Percentiles rank a stretch among this genome's conserved stretches.
Evolutionary conservation across 495 filamentous ascomycete species (phyloP).

Genomic region (Staphylotrichum tortipilum): DNA sequence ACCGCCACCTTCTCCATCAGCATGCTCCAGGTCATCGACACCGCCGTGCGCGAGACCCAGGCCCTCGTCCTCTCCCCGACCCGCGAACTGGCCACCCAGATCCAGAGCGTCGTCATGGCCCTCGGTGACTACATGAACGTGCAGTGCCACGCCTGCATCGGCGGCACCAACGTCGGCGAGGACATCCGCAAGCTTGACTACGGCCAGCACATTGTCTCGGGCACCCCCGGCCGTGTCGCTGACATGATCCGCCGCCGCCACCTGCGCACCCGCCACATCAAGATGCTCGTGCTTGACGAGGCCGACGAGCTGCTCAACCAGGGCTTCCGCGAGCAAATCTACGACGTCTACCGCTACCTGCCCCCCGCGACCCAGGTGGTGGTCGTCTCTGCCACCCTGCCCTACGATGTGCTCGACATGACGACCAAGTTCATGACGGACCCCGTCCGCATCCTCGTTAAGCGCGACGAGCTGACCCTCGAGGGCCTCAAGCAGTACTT

Average conservation of each 20-base stretch:
- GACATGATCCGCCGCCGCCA: slow-evolving; percentile 98
- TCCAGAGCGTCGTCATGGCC: slow-evolving; percentile 97
- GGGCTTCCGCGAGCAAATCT: slow-evolving; percentile 99
- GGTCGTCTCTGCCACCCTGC: slow-evolving; percentile 93
- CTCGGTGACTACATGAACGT: slow-evolving; percentile 99
- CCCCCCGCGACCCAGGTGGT: slow-evolving; percentile 97
- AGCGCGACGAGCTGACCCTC: slow-evolving; percentile 97
- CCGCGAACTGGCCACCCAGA: slow-evolving; percentile 95
- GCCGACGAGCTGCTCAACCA: slow-evolving; percentile 96
- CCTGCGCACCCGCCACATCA: slow-evolving; percentile 90
- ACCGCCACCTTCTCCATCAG: slow-evolving; percentile 99
- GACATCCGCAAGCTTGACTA: slow-evolving; percentile 95
- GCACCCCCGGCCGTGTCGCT: slow-evolving; percentile 93
- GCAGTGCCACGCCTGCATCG: slow-evolving; percentile 98
- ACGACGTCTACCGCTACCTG: slow-evolving; percentile 98
- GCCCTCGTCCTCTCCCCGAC: slow-evolving; percentile 93
- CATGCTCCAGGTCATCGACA: slow-evolving; percentile 95
- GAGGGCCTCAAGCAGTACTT: slow-evolving; percentile 99
- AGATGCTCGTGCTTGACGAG: slow-evolving; percentile 99
- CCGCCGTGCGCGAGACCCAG: slow-evolving; percentile 87
- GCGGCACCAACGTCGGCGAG: slow-evolving; percentile 94
- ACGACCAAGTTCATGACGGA: slow-evolving; percentile 99
- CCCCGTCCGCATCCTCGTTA: slow-evolving; percentile 96
- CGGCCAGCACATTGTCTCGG: slow-evolving; percentile 92
- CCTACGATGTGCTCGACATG: slow-evolving; percentile 97